Evolutionary conservation across 176 grass and related monocot species (phyloP).

Genomic region (Themeda triandra): DNA sequence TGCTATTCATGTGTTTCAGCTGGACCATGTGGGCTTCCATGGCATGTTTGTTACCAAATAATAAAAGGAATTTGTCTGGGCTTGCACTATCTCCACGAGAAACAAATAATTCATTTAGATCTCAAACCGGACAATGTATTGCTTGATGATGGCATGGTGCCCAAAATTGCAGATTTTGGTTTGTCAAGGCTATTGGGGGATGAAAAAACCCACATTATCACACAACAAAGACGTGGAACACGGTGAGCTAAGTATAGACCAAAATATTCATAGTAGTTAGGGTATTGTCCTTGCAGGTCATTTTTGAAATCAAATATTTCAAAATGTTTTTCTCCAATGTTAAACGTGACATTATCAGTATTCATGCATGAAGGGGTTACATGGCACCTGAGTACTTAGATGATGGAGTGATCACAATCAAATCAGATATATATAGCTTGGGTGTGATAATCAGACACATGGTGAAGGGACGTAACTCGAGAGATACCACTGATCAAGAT

Average conservation of each 20-base stretch:
- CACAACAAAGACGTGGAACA: neutral
- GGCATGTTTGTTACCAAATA: neutral
- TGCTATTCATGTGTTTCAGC: neutral
- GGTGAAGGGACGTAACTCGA: neutral
- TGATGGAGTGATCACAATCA: neutral
- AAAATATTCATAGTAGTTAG: too few species aligned
- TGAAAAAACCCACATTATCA: neutral
- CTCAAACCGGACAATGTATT: neutral
- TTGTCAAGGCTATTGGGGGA: neutral
- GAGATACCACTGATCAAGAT: neutral
- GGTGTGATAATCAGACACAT: neutral
- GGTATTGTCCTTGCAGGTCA: neutral
- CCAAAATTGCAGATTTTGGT: neutral
- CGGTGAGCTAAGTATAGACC: neutral
- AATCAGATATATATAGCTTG: neutral
- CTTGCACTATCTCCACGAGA: neutral
- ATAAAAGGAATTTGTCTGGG: neutral
- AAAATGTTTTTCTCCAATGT: too few species aligned
- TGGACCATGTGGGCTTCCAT: neutral
- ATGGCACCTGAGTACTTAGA: neutral
- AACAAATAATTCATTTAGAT: neutral
- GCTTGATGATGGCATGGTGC: neutral
- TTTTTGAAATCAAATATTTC: too few species aligned
- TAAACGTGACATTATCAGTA: neutral
- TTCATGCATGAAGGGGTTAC: neutral